Percentiles rank a stretch among this genome's conserved stretches.
Evolutionary conservation across 106 monocot species (phyloP).

Genomic region (Alisma plantagoaquatica): DNA sequence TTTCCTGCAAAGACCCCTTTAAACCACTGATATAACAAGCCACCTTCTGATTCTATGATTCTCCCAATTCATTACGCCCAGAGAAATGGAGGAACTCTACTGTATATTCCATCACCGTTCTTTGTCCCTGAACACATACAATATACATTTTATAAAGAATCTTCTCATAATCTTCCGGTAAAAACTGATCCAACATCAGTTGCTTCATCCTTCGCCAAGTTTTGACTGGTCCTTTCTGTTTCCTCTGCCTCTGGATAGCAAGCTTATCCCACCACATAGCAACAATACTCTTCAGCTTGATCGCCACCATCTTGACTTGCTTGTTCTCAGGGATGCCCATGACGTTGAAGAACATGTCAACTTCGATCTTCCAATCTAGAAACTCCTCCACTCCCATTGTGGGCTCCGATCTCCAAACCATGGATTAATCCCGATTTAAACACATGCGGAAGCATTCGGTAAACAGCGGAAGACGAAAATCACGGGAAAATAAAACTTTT

Average conservation of each 20-base stretch:
- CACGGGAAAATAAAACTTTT: too few relatives aligned
- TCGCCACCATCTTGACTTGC: slow-evolving; percentile 1
- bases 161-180: neutral
- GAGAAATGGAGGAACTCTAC: neutral
- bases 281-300: neutral
- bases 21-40: neutral
- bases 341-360: slow-evolving; percentile 1
- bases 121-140: neutral
- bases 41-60: neutral
- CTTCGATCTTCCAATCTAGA: slow-evolving; percentile 2
- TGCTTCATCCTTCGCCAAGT: neutral
- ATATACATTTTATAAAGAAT: neutral
- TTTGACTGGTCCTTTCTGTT: neutral
- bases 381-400: neutral
- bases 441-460: too few relatives aligned
- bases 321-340: neutral
- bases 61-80: neutral
- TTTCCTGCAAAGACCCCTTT: neutral
- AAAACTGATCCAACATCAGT: neutral
- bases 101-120: neutral
- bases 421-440: too few relatives aligned
- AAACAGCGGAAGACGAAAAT: too few relatives aligned
- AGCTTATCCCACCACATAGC: slow-evolving; percentile 6
- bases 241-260: neutral
- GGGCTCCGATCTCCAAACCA: too few relatives aligned